A percentile compares a stretch with the other conserved stretches of the same genome.
phyloP scores from a whole-genome alignment of 2,329 filamentous ascomycete species.

The Phialophora macrospora region DNA sequence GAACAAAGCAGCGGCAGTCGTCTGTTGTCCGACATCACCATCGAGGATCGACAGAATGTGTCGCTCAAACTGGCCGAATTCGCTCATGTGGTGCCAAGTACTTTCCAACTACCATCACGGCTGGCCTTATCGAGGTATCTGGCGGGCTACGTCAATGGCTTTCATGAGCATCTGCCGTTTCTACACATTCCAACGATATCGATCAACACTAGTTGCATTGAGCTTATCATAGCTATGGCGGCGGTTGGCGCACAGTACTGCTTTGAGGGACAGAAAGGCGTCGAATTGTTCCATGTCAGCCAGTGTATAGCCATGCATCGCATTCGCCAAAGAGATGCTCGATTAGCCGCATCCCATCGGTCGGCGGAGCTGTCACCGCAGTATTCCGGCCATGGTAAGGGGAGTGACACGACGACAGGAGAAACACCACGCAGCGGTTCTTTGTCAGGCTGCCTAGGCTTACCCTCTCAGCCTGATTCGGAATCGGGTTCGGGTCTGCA shows the following conservation, averaged over 20 bases:
- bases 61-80: conserved; percentile 36
- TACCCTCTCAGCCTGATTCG: conserved; percentile 27
- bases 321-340: conserved; percentile 35
- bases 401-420: conserved; percentile 15
- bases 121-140: conserved; percentile 39
- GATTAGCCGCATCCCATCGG: conserved; percentile 27
- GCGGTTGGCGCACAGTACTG: conserved; percentile 39
- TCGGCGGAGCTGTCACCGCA: conserved; percentile 38
- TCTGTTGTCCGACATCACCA: conserved; percentile 45
- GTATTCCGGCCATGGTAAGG: conserved; percentile 23
- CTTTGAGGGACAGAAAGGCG: conserved; percentile 38
- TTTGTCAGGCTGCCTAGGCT: conserved; percentile 32
- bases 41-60: conserved; percentile 43
- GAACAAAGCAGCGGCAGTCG: conserved; percentile 32
- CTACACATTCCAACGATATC: conserved; percentile 36
- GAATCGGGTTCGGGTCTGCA: conserved; percentile 14
- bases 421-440: conserved; percentile 31
- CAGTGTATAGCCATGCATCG: conserved; percentile 38
- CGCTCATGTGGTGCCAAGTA: conserved; percentile 27
- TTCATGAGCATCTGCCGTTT: conserved; percentile 40
- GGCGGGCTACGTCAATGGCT: conserved; percentile 39
- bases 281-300: conserved; percentile 36
- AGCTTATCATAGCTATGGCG: conserved; percentile 39
- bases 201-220: conserved; percentile 33
- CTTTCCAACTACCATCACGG: conserved; percentile 39